phyloP scores from a whole-genome alignment of 2,329 filamentous ascomycete species.

The Phialemoniopsis sp. region DNA sequence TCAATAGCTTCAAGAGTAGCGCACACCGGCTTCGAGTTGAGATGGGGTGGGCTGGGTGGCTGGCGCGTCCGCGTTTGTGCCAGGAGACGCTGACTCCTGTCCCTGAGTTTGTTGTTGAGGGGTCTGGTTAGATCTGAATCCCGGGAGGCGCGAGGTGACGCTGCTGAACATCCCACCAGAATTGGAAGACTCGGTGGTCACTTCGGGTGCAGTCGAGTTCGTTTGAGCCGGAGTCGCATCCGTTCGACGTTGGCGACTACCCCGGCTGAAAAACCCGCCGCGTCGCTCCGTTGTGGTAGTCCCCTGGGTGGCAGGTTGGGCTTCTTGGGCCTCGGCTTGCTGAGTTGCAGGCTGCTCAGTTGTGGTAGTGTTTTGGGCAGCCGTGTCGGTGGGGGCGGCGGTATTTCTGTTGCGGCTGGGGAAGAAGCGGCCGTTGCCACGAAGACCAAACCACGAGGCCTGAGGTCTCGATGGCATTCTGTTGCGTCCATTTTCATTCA shows the following conservation, averaged over 20 bases:
- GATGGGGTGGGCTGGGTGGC: constrained; percentile 14
- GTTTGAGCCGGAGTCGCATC: no score
- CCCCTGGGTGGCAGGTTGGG: no score
- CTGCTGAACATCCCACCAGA: not conserved
- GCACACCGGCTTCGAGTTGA: constrained; percentile 28
- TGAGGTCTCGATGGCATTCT: constrained; percentile 38
- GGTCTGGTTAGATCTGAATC: constrained; percentile 15
- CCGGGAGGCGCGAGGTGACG: constrained; percentile 6
- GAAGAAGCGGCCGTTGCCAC: constrained; percentile 16
- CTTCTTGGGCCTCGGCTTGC: no score
- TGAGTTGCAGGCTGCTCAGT: no score
- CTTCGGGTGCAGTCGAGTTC: not conserved
- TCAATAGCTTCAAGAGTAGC: not conserved
- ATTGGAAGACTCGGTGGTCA: not conserved
- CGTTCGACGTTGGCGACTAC: no score
- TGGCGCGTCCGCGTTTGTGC: constrained; percentile 15
- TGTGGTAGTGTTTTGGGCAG: not conserved
- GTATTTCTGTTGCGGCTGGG: not conserved
- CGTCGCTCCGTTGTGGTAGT: no score
- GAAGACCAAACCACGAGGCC: constrained; percentile 31
- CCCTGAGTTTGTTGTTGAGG: constrained; percentile 9
- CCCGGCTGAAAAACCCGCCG: no score
- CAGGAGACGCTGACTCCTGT: constrained; percentile 14
- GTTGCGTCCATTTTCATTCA: constrained; percentile 18
- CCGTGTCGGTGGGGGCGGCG: not conserved